Evolutionary conservation across 305 asterid species (phyloP).

Genomic region (Fraxinus floribunda): DNA sequence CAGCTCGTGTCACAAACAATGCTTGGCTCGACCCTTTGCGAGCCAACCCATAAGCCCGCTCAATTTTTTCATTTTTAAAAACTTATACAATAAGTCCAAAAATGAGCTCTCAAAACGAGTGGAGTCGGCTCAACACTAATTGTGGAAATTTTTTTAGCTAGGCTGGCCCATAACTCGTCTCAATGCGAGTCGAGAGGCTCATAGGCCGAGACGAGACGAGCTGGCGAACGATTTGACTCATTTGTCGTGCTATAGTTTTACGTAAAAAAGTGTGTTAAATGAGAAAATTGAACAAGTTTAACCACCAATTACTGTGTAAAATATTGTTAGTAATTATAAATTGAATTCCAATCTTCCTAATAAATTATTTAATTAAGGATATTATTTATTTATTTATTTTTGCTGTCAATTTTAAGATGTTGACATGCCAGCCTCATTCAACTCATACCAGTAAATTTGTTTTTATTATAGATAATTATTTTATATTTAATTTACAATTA

Average conservation of each 20-base stretch:
- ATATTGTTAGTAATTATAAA: background rate
- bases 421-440: slow-evolving; percentile 48
- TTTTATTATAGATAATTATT: slow-evolving; percentile 6
- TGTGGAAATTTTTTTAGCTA: background rate
- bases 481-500: slow-evolving; percentile 25
- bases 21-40: background rate
- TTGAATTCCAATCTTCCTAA: background rate
- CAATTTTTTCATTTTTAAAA: background rate
- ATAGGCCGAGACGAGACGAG: background rate
- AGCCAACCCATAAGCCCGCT: background rate
- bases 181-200: background rate
- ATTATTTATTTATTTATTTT: background rate
- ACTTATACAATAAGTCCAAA: background rate
- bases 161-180: background rate
- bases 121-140: background rate
- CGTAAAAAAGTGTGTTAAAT: background rate
- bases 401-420: slow-evolving; percentile 29
- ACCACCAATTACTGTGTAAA: background rate
- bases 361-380: background rate
- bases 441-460: slow-evolving; percentile 32
- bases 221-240: background rate
- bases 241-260: background rate
- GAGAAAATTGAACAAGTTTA: background rate
- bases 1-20: background rate
- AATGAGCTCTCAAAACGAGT: background rate